A percentile compares a stretch with the other conserved stretches of the same genome.
These are phyloP conservation scores for Cantharellus anzutake DNA, from an alignment of 768 basidiomycete species.

Conservation along the genomic window DNA sequence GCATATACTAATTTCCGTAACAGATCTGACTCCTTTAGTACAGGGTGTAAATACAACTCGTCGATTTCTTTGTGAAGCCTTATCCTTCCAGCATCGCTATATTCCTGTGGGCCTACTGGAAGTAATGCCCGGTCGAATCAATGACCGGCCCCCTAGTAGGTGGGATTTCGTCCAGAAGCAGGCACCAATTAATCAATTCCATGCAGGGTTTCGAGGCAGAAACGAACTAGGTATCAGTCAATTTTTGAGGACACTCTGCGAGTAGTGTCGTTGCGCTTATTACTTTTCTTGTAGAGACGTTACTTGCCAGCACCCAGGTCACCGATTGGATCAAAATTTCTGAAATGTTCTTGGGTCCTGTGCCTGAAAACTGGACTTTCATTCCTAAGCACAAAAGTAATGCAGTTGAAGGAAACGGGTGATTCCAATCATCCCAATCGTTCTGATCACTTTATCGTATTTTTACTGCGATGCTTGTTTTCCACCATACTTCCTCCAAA, in stretches of 20 bases:
- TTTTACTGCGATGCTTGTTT: background rate
- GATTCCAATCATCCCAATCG: slow-evolving; percentile 2
- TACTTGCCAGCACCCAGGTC: slow-evolving; percentile 61
- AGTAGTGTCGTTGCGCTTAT: background rate
- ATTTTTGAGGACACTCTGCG: background rate
- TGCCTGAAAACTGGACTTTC: slow-evolving; percentile 69
- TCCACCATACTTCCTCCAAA: slow-evolving; percentile 29
- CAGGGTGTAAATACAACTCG: slow-evolving; percentile 75
- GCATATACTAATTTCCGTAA: background rate
- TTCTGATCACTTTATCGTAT: too few species aligned
- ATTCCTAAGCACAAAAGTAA: slow-evolving; percentile 93
- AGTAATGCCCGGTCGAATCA: slow-evolving; percentile 55
- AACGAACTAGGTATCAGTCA: slow-evolving; percentile 53
- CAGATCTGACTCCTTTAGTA: slow-evolving; percentile 12
- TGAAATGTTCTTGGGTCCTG: slow-evolving; percentile 86
- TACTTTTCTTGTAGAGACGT: slow-evolving; percentile 33
- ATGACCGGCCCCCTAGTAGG: slow-evolving; percentile 51
- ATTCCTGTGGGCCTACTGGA: slow-evolving; percentile 88
- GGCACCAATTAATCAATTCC: background rate
- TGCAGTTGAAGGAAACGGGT: slow-evolving; percentile 43
- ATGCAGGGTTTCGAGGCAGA: slow-evolving; percentile 59
- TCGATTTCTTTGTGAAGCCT: slow-evolving; percentile 83
- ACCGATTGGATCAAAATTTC: slow-evolving; percentile 84
- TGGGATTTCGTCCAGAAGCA: background rate
- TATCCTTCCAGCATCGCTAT: slow-evolving; percentile 95